Evolutionary conservation across 2,329 filamentous ascomycete genomes (phyloP), one percentile per base, ranked within the genome.

Genomic region (Trichophyton equinum): DNA sequence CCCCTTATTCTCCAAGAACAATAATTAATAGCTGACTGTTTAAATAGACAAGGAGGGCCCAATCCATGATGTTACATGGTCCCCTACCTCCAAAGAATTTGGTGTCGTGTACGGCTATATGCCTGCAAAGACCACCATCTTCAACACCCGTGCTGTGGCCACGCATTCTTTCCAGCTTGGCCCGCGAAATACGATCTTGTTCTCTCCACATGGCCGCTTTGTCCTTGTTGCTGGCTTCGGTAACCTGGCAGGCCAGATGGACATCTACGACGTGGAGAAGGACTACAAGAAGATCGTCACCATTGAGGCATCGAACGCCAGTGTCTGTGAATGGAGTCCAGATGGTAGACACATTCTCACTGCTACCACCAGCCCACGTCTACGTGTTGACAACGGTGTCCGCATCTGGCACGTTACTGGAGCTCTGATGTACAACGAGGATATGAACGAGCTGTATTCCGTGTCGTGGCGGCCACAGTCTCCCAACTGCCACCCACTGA

Each of bases 71-170:
- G 92, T 99, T 49, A 85, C 88, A n/a, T 99, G 94, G 94, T 96
- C 91, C 53, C 91, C 94, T 56, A 97, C 94, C 76, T 95, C 91
- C 68, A 95, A 91, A 78, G 92, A 97, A 75, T 99, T 99, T 70
- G 92, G 91, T 71, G 94, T 99, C 36, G 86, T 96, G 15, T 99
- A 99, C 72, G 94, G 94, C 64, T 97, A 89, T 75, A 97, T 96
- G 91, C 94, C 94, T n/a, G 89, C 94, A 61, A 97, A 97, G 81
- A 94, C 92, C 2, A 96, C 92, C 67, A 94, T 99, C 67, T 99
- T 97, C 83, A 96, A 96, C 74, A 84, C 87, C 68, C 86, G 89
- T 65, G 94, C 89, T 64, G 82, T 91, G 62, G 81, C 87, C 20
- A 87, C 87, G 62, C 89, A 96, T 76, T 89, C 82, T 62, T 96